phyloP scores from a whole-genome alignment of 2,329 filamentous ascomycete species.

The Botrytis aclada region DNA sequence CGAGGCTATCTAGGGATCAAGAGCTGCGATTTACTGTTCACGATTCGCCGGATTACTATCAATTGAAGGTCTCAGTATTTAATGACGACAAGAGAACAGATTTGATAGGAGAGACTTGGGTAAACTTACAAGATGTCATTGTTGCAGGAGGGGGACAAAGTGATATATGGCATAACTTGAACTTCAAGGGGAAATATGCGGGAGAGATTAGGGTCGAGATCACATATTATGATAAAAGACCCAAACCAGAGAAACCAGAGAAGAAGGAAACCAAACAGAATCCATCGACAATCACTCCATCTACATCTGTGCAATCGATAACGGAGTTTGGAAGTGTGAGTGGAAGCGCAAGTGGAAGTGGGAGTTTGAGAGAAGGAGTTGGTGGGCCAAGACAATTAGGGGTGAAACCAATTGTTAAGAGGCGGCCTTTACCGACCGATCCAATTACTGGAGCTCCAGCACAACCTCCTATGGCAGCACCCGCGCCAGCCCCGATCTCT shows the following conservation, averaged over 20 bases:
- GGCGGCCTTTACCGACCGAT: constrained; percentile 79
- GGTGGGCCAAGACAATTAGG: constrained; percentile 47
- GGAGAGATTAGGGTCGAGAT: constrained; percentile 93
- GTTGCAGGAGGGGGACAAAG: constrained; percentile 86
- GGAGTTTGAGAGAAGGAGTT: constrained; percentile 38
- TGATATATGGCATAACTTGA: constrained; percentile 86
- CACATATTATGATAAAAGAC: constrained; percentile 89
- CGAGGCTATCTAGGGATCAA: constrained; percentile 71
- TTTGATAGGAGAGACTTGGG: constrained; percentile 89
- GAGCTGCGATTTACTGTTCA: constrained; percentile 95
- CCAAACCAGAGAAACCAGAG: constrained; percentile 71
- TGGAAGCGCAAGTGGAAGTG: constrained; percentile 9
- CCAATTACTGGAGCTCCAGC: constrained; percentile 51
- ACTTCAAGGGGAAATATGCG: constrained; percentile 90
- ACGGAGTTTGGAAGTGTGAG: constrained; percentile 10
- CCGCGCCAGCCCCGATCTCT: constrained; percentile 40
- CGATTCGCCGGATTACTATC: constrained; percentile 94
- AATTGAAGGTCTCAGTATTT: constrained; percentile 92
- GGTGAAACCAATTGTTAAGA: constrained; percentile 61
- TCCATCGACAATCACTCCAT: constrained; percentile 38
- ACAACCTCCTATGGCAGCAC: constrained; percentile 44
- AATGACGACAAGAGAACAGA: constrained; percentile 99
- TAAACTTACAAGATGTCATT: constrained; percentile 78
- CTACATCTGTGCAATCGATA: constrained; percentile 33
- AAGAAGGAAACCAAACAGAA: constrained; percentile 41